Percentiles rank a stretch among this genome's conserved stretches.
These are phyloP conservation scores for Cladosporium cucumerinum DNA, from an alignment of 2,329 filamentous ascomycete genomes.

Conservation along the genomic window DNA sequence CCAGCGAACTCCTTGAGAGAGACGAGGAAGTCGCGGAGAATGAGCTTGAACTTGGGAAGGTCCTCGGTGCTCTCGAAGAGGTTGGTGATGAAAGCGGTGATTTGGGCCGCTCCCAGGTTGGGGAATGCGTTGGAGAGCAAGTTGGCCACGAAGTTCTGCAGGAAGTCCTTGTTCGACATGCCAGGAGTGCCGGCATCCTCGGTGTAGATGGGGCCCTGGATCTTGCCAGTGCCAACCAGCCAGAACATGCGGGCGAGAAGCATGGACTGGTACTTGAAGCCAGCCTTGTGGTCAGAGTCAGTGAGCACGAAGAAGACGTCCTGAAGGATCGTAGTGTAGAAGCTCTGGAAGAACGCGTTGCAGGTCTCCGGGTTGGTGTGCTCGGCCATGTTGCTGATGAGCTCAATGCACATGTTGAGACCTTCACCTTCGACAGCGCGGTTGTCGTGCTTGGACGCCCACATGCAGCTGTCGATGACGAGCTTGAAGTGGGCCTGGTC, in stretches of 20 bases:
- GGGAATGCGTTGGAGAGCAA: conserved; percentile 87
- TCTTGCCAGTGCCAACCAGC: conserved; percentile 85
- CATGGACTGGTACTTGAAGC: conserved; percentile 97
- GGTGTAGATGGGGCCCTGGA: conserved; percentile 86
- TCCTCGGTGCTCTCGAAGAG: conserved; percentile 85
- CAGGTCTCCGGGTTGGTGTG: conserved; percentile 74
- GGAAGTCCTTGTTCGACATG: conserved; percentile 85
- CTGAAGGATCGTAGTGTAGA: conserved; percentile 92
- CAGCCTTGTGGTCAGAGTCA: conserved; percentile 96
- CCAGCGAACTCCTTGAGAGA: conserved; percentile 95
- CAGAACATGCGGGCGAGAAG: conserved; percentile 93
- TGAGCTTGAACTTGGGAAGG: conserved; percentile 90
- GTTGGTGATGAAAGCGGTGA: conserved; percentile 83
- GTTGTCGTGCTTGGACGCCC: conserved; percentile 99
- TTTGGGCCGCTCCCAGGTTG: conserved; percentile 79
- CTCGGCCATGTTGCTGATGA: conserved; percentile 96
- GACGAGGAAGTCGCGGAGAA: conserved; percentile 94
- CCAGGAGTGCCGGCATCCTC: conserved; percentile 77
- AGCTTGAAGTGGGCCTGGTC: conserved; percentile 98
- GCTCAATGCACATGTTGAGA: conserved; percentile 94
- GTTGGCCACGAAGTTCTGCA: conserved; percentile 80
- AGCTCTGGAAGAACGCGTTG: conserved; percentile 96
- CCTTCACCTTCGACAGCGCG: conserved; percentile 94
- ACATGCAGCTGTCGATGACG: conserved; percentile 98
- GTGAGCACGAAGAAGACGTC: conserved; percentile 98